phyloP scores from a whole-genome alignment of 2,329 filamentous ascomycete species.

The Cadophora gregata region DNA sequence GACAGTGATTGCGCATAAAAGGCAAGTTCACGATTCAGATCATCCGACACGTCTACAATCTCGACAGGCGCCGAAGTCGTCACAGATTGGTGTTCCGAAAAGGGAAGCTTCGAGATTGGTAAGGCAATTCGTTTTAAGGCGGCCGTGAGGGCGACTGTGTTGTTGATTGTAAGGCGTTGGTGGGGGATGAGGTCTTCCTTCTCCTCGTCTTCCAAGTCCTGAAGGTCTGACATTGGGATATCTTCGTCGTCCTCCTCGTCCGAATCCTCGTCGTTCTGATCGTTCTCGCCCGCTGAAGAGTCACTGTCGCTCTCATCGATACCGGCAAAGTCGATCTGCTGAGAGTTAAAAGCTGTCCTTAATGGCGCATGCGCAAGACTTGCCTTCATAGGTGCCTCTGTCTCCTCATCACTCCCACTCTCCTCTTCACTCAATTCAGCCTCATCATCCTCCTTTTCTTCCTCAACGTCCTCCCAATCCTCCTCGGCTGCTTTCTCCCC shows the following conservation, averaged over 20 bases:
- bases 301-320: slow-evolving; percentile 67
- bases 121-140: slow-evolving; percentile 81
- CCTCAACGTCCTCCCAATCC: slow-evolving; percentile 51
- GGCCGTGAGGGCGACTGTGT: slow-evolving; percentile 82
- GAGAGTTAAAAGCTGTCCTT: slow-evolving; percentile 20
- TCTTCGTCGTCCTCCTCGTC: slow-evolving; percentile 82
- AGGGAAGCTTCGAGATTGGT: slow-evolving; percentile 71
- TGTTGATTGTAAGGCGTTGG: slow-evolving; percentile 96
- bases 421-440: slow-evolving; percentile 43
- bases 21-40: slow-evolving; percentile 87
- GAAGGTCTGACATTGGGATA: slow-evolving; percentile 87
- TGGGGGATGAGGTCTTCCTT: slow-evolving; percentile 87
- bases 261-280: slow-evolving; percentile 51
- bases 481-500: slow-evolving; percentile 45
- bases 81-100: slow-evolving; percentile 83
- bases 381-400: slow-evolving; percentile 36
- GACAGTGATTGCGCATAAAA: slow-evolving; percentile 91
- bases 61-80: slow-evolving; percentile 70
- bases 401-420: slow-evolving; percentile 48
- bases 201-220: slow-evolving; percentile 78
- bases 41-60: slow-evolving; percentile 86
- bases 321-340: slow-evolving; percentile 57
- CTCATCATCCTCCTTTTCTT: slow-evolving; percentile 40
- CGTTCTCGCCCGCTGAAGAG: slow-evolving; percentile 56
- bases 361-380: slow-evolving; percentile 13